These are phyloP conservation scores for Prunus kanzakura DNA, from an alignment of 306 rosid genomes.

Conservation along the genomic window DNA sequence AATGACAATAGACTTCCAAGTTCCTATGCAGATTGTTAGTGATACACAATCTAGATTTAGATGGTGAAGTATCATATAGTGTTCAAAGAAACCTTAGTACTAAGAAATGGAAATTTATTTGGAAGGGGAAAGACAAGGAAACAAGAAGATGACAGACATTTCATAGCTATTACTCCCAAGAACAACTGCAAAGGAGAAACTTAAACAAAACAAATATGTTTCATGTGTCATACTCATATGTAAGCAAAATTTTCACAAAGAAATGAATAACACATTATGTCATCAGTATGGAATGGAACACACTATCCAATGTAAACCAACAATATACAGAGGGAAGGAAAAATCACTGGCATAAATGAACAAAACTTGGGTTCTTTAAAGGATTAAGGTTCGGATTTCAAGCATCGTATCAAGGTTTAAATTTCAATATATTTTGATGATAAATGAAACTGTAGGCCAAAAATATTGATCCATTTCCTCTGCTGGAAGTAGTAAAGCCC, in stretches of 20 bases:
- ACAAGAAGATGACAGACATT: not conserved
- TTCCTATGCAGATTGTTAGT: not conserved
- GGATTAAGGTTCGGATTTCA: not conserved
- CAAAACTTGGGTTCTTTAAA: not conserved
- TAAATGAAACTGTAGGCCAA: not conserved
- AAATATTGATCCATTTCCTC: not conserved
- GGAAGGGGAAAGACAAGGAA: not conserved
- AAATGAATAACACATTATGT: not conserved
- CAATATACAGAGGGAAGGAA: not conserved
- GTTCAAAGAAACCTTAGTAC: not conserved
- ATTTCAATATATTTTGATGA: not conserved
- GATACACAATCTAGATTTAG: not conserved
- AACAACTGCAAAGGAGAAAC: not conserved
- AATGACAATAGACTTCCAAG: not conserved
- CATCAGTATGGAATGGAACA: not conserved
- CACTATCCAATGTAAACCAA: constrained; percentile 2
- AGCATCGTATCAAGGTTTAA: not conserved
- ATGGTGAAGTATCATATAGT: not conserved
- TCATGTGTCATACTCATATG: not conserved
- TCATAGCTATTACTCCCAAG: not conserved
- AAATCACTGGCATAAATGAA: not conserved
- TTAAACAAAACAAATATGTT: not conserved
- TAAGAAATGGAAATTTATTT: not conserved
- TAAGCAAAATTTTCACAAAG: not conserved
- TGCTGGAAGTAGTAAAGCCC: not conserved